Base-by-base conservation (phyloP, 768 basidiomycete species). In the Rhizopogon sp. region DNA sequence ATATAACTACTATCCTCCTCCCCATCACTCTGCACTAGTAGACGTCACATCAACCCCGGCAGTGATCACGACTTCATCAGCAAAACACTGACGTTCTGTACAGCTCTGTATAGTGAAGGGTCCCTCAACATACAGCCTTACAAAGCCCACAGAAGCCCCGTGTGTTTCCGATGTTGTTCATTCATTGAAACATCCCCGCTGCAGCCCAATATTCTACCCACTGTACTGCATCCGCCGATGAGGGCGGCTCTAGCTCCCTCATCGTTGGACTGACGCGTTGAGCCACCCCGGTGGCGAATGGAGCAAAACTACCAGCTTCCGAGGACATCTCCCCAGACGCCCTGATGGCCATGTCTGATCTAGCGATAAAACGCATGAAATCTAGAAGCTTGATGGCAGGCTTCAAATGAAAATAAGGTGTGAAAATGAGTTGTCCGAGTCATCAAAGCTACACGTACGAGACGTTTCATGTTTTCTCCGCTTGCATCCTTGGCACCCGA, bases 381-480 rank as follows among this genome's bases (percentile, higher is more conserved):
- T 62, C 61, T 2, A 69, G 42, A 1, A 67, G 58, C 47, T 69
- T 67, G 33, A 64, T 58, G 13, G 65, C 66, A 46, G 67, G 67
- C 67, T 69, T 56, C 1, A 9, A 17, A 9, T 0, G 69, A 35
- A 33, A 9, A 68, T 67, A 11, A 55, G 59, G 37, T 71, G 61
- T 68, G 2, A 75, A 52, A 72, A 25, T 25, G 25, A 25, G 3
- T 25, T 25, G 25, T 25, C 25, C 4, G 25, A 4, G 25, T 25
- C 25, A 25, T 25, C 25, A 25, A 25, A 25, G 25, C 3, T 74
- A 73, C 1, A 72, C 57, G 14, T 20, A 17, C 29, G n/a, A 54
- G 9, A 3, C 35, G 10, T 29, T 41, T 42, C 29, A 39, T 22
- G 25, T 43, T 17, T 41, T 14, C 7, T 42, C 43, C 52, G 22